These are phyloP conservation scores for Skeletonema costatum DNA, from an alignment of 108 stramenopile species.

Conservation along the genomic window DNA sequence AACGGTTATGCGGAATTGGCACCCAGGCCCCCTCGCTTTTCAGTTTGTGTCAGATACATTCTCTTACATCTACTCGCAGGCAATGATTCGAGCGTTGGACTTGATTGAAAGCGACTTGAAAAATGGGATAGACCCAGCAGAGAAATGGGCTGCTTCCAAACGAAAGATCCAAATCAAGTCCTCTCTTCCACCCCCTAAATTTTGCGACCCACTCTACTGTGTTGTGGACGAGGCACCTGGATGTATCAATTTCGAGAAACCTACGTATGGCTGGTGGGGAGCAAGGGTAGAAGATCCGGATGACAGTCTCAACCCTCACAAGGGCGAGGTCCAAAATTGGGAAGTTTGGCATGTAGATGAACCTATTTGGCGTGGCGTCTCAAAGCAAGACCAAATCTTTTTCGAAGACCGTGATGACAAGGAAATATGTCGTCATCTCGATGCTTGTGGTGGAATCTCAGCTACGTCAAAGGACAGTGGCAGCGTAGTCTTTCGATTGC, in stretches of 20 bases:
- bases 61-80: constrained; percentile 46
- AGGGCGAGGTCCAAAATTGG: constrained; percentile 42
- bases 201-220: constrained; percentile 6
- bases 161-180: constrained; percentile 11
- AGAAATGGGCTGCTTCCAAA: constrained; percentile 36
- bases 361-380: constrained; percentile 33
- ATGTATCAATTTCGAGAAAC: constrained; percentile 49
- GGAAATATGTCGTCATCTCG: constrained; percentile 45
- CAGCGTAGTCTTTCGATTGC: constrained; percentile 48
- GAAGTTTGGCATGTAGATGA: constrained; percentile 28
- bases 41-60: constrained; percentile 52
- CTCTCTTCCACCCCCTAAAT: neutral
- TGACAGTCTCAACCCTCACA: constrained; percentile 46
- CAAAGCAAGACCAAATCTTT: constrained; percentile 29
- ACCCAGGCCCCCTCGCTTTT: constrained; percentile 49
- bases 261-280: constrained; percentile 41
- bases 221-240: constrained; percentile 49
- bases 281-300: constrained; percentile 36
- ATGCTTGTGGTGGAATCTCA: constrained; percentile 50
- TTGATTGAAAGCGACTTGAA: constrained; percentile 31
- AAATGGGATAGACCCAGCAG: constrained; percentile 30
- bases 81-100: constrained; percentile 44
- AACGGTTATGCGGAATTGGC: constrained; percentile 52
- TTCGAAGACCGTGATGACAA: constrained; percentile 48
- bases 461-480: constrained; percentile 43